Base-by-base conservation (phyloP, 2,329 filamentous ascomycete genomes). In the Orbilia blumenaviensis region DNA sequence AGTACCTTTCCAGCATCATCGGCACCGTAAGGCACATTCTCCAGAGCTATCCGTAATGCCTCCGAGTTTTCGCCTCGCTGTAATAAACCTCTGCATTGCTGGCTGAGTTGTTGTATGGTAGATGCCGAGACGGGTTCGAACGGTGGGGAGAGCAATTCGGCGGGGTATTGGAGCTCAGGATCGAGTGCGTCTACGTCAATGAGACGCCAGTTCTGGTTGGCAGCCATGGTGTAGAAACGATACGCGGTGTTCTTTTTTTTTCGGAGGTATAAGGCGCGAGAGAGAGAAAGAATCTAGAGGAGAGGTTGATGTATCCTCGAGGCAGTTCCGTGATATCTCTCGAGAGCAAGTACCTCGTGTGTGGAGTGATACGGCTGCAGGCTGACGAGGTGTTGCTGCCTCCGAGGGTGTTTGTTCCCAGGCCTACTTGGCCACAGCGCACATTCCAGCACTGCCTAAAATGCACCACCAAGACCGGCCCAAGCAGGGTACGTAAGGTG, bases 181-280 rank as follows among this genome's bases (percentile, higher is more conserved):
- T 80, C 80, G 16, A 80, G 78, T 8, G 79, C 79, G 50, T 80
- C 80, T 25, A 80, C 74, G 42, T 80, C 80, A 63, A 80, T 80
- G 29, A 80, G 74, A 50, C 80, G 79, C 73, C 78, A 80, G 77
- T 80, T 80, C 52, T 73, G 66, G 44, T 68, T 61, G 27, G 78
- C 50, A 42, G 72, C 72, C 72, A 76, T 76, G 32, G 27, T 32
- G 58, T 23, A 38, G 6, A 14, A 42, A 10, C 21, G n/a, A 25
- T 25, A 16, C 34, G 18, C 27, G 29, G 32, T 23, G n/a, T n/a
- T n/a, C n/a, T n/a, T n/a, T n/a, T n/a, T n/a, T n/a, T 38, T 46
- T 41, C 18, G 42, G n/a, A n/a, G n/a, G n/a, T n/a, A n/a, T n/a
- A n/a, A 18, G 25, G 56, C 4, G n/a, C 41, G 32, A 21, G 58